phyloP scores from a whole-genome alignment of 495 filamentous ascomycete genomes.

The Penicillium mononematosum region DNA sequence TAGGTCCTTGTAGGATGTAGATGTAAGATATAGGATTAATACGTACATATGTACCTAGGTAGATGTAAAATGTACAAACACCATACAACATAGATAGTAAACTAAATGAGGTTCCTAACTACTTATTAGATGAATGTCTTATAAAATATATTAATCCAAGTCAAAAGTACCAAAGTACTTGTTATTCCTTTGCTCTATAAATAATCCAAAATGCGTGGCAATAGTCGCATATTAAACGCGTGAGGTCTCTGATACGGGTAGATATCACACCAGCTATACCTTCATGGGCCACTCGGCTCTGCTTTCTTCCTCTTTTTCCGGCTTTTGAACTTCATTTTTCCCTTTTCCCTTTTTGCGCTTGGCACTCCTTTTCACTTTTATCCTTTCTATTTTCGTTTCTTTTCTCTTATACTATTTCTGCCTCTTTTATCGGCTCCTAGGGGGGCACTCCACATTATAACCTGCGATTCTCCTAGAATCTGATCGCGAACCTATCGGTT shows the following conservation, averaged over 20 bases:
- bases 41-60: no score
- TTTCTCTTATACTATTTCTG: conserved; percentile 13
- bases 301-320: conserved; percentile 19
- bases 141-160: no score
- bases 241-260: conserved; percentile 20
- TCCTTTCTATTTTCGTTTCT: conserved; percentile 11
- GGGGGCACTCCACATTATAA: conserved; percentile 18
- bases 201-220: conserved; percentile 3
- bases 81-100: no score
- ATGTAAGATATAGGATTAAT: no score
- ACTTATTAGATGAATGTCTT: no score
- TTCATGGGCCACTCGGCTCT: conserved; percentile 16
- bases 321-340: conserved; percentile 21
- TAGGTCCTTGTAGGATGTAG: background rate
- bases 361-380: conserved; percentile 16
- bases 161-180: no score
- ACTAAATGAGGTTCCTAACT: no score
- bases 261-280: conserved; percentile 25
- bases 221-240: conserved; percentile 3
- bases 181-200: no score
- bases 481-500: conserved; percentile 12
- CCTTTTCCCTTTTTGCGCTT: conserved; percentile 20
- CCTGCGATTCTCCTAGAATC: conserved; percentile 14
- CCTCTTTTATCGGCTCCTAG: conserved; percentile 20
- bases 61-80: no score